These are phyloP conservation scores for Amanita inopinata DNA, from an alignment of 768 basidiomycete genomes.

Conservation along the genomic window DNA sequence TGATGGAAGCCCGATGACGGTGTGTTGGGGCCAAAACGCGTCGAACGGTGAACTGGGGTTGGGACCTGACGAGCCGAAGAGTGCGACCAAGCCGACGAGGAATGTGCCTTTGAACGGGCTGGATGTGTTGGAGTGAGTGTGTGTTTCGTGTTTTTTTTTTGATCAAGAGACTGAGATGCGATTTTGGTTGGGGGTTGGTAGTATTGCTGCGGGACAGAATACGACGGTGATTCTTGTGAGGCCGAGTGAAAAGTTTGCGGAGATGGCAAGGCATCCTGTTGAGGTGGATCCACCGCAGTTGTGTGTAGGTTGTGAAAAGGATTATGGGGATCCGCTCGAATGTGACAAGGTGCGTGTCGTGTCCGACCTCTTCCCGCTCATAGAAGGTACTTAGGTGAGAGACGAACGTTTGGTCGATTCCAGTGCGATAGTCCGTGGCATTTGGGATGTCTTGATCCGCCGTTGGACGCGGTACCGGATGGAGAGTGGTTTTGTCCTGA, in stretches of 20 bases:
- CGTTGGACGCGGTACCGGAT: constrained; percentile 66
- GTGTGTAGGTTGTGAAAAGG: constrained; percentile 66
- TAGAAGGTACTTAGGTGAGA: not conserved
- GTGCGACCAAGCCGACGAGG: constrained; percentile 72
- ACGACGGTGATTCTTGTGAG: constrained; percentile 76
- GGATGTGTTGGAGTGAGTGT: constrained; percentile 65
- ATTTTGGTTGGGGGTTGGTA: constrained; percentile 19
- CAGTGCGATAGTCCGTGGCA: constrained; percentile 91
- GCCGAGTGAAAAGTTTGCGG: constrained; percentile 65
- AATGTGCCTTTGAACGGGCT: constrained; percentile 67
- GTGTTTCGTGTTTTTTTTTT: not conserved
- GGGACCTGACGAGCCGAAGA: constrained; percentile 74
- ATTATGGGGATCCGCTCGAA: constrained; percentile 64
- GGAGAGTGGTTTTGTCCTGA: constrained; percentile 91
- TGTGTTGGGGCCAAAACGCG: constrained; percentile 82
- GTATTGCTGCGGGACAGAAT: constrained; percentile 79
- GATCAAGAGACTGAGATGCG: not conserved
- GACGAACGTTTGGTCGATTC: not conserved
- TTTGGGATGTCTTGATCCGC: constrained; percentile 70
- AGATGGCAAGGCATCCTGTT: constrained; percentile 71
- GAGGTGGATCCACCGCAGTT: constrained; percentile 57
- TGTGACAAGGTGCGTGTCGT: constrained; percentile 82
- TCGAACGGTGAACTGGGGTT: constrained; percentile 85
- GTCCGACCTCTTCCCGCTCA: too few relatives aligned
- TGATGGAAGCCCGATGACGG: constrained; percentile 68